Base-by-base conservation (phyloP, 2,329 filamentous ascomycete genomes). In the Colletotrichum falcatum region DNA sequence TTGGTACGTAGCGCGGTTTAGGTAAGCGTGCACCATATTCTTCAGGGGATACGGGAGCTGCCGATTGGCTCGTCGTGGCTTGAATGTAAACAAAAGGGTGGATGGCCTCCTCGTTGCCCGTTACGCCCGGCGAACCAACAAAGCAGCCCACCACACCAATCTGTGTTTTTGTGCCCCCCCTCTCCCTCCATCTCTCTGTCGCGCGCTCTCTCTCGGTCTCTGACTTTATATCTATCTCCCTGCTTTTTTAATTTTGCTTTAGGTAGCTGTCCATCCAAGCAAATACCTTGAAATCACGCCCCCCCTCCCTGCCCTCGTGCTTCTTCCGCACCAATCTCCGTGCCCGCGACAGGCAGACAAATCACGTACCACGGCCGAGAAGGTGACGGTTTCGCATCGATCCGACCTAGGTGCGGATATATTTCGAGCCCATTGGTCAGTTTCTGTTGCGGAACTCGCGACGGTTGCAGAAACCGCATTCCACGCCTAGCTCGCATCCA, bases 31-130 rank as follows among this genome's bases (percentile, higher is more conserved):
- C 39, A 0, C 18, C 39, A 6, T 18, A 7, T 4, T 16, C 5
- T 42, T 28, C 33, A 28, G 39, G 11, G 6, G 51, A 11, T 12
- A 59, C 64, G 67, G 67, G 58, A 63, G 67, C 67, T 53, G 58
- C 67, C 67, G 67, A 70, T 70, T 70, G 67, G 67, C 42, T 48
- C 20, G 23, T 28, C 3, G 1, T 2, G 20, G 2, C 1, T 59
- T 2, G 58, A 59, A 67, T 67, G 67, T 70, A 70, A 70, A 70
- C 64, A 70, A 70, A 70, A 46, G 44, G 20, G 5, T 20, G 18
- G 39, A 20, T 20, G 4, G 44, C 7, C n/a, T 46, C 9, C 11
- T 60, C 18, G 56, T 60, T 60, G n/a, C 30, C 44, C 65, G 60
- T 68, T 65, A 61, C 62, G 26, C 42, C 42, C 56, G 39, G 5